A percentile compares a stretch with the other conserved stretches of the same genome.
Conservation (phyloP, 2,329 filamentous ascomycete species). For the Scedosporium boydii region DNA sequence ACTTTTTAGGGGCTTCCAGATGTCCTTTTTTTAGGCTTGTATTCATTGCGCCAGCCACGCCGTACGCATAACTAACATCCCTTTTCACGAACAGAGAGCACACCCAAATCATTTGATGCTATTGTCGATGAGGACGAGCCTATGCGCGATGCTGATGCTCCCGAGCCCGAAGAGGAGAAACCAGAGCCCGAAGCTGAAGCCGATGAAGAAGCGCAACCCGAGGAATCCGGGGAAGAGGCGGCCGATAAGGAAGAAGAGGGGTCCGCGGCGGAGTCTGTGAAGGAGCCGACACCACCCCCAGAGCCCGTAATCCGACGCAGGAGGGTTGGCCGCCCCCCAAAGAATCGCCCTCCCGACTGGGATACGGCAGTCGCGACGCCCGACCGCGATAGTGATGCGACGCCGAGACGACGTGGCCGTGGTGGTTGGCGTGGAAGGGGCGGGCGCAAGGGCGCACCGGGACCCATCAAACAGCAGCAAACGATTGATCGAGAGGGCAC, state of each 20-base stretch:
- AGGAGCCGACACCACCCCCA: conserved; percentile 46
- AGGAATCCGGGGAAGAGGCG: conserved; percentile 29
- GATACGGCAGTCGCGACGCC: conserved; percentile 52
- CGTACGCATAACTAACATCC: conserved; percentile 13
- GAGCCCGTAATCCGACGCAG: conserved; percentile 58
- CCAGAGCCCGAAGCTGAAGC: conserved; percentile 10
- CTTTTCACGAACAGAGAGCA: conserved; percentile 27
- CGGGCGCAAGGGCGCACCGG: conserved; percentile 57
- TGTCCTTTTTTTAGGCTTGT: not conserved
- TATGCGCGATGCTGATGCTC: conserved; percentile 23
- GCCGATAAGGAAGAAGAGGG: conserved; percentile 25
- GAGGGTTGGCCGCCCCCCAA: conserved; percentile 76
- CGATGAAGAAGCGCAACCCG: conserved; percentile 16
- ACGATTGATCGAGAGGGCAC: conserved; percentile 91
- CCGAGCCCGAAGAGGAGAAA: conserved; percentile 14
- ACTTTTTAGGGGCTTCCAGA: not conserved
- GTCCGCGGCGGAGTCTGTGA: conserved; percentile 24
- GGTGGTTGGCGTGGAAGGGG: conserved; percentile 62
- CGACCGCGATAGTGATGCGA: conserved; percentile 37
- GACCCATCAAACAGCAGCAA: conserved; percentile 70
- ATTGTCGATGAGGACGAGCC: conserved; percentile 29
- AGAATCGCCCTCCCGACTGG: conserved; percentile 75
- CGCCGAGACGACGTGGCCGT: conserved; percentile 55
- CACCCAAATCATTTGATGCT: conserved; percentile 27
- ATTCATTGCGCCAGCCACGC: conserved; percentile 4